phyloP scores from a whole-genome alignment of 495 filamentous ascomycete species.

The Recurvomyces mirabilis region DNA sequence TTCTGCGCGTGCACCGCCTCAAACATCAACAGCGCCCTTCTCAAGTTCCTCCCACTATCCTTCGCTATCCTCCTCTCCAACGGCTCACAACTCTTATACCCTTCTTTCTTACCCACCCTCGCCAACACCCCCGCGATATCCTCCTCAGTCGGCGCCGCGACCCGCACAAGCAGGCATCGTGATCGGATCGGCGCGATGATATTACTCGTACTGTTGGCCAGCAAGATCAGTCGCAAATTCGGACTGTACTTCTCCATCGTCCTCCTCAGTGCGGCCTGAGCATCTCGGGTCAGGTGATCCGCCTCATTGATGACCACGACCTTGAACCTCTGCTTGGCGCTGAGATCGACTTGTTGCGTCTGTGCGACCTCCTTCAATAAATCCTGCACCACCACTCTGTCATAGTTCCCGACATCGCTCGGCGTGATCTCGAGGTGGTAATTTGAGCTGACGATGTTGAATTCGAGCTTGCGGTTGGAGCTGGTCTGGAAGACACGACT shows the following conservation, averaged over 20 bases:
- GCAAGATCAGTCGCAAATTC: constrained; percentile 77
- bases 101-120: constrained; percentile 63
- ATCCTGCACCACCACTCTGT: constrained; percentile 90
- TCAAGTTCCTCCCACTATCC: constrained; percentile 84
- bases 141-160: constrained; percentile 73
- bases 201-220: constrained; percentile 90
- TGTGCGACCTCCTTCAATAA: constrained; percentile 95
- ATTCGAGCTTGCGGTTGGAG: constrained; percentile 86
- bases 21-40: constrained; percentile 84
- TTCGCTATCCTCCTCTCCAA: constrained; percentile 75
- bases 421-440: constrained; percentile 98
- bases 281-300: constrained; percentile 88
- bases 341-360: constrained; percentile 90
- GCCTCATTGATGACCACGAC: constrained; percentile 99
- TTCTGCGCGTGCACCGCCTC: constrained; percentile 95
- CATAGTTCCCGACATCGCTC: constrained; percentile 91
- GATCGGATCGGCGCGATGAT: constrained; percentile 95
- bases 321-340: constrained; percentile 86
- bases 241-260: constrained; percentile 99
- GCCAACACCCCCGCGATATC: constrained; percentile 74
- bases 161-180: constrained; percentile 77
- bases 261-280: constrained; percentile 83
- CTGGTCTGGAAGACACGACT: constrained; percentile 90
- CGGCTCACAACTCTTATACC: constrained; percentile 55
- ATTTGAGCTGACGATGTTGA: constrained; percentile 90